A percentile compares a stretch with the other conserved stretches of the same genome.
phyloP scores from a whole-genome alignment of 768 basidiomycete genomes.

The Amanita pallidorosea region DNA sequence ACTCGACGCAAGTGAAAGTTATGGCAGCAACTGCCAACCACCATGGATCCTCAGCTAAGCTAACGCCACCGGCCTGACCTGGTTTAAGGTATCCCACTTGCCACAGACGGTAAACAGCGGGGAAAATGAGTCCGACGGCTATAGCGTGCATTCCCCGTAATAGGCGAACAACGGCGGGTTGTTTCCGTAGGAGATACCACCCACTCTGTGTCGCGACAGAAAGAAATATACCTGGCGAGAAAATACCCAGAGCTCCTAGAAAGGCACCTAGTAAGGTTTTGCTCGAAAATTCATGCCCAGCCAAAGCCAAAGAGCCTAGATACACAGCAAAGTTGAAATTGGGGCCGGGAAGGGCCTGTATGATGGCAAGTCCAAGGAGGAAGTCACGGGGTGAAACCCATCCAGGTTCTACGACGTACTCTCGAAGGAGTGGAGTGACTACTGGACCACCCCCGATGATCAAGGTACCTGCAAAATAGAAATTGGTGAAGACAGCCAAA shows the following conservation, averaged over 20 bases:
- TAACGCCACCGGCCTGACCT: conserved; percentile 15
- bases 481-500: conserved; percentile 30
- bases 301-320: conserved; percentile 33
- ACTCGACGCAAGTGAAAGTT: conserved; percentile 30
- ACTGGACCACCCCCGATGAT: conserved; percentile 49
- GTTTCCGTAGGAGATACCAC: conserved; percentile 21
- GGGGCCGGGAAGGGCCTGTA: conserved; percentile 40
- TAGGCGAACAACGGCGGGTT: conserved; percentile 18
- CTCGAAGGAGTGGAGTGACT: conserved; percentile 40
- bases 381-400: conserved; percentile 47
- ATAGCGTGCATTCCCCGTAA: conserved; percentile 30
- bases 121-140: conserved; percentile 31
- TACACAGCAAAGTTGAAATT: conserved; percentile 48
- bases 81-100: conserved; percentile 25
- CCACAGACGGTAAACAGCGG: conserved; percentile 29
- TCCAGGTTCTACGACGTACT: conserved; percentile 38
- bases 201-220: conserved; percentile 24
- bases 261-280: conserved; percentile 30
- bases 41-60: conserved; percentile 30
- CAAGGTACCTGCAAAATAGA: conserved; percentile 36
- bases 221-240: conserved; percentile 33
- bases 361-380: conserved; percentile 39
- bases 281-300: conserved; percentile 14
- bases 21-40: conserved; percentile 33
- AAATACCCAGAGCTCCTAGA: conserved; percentile 39